phyloP scores from a whole-genome alignment of 202 grass and related monocot genomes.

The Cymbopogon flexuosus region DNA sequence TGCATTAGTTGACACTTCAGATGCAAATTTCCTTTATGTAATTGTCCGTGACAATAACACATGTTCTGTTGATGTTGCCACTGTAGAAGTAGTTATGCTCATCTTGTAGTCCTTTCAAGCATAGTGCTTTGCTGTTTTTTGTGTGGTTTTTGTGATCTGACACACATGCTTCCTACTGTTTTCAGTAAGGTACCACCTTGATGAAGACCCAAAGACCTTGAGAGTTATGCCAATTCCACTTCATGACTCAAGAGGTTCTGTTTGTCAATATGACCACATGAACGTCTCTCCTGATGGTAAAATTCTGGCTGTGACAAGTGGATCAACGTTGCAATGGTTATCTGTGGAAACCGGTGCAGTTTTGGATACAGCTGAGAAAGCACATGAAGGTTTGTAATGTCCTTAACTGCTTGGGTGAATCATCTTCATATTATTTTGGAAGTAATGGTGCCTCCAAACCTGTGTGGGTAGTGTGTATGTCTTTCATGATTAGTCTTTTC shows the following conservation, averaged over 20 bases:
- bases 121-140: neutral
- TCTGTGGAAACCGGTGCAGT: conserved; percentile 64
- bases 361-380: conserved; percentile 86
- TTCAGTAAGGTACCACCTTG: conserved; percentile 92
- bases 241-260: conserved; percentile 66
- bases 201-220: conserved; percentile 90
- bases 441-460: neutral
- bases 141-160: neutral
- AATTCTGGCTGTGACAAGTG: conserved; percentile 66
- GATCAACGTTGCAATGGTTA: conserved; percentile 83
- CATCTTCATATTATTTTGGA: neutral
- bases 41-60: neutral
- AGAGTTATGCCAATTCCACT: conserved; percentile 75
- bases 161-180: conserved; percentile 10
- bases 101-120: neutral
- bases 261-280: conserved; percentile 76
- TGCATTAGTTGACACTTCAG: neutral
- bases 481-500: neutral
- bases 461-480: neutral
- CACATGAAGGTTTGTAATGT: conserved; percentile 78
- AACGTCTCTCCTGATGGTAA: conserved; percentile 72
- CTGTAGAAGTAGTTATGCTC: conserved; percentile 10
- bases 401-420: neutral
- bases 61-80: neutral
- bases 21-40: conserved; percentile 1